Percentiles rank a stretch among this genome's conserved stretches.
These are phyloP conservation scores for Clonostachys solani DNA, from an alignment of 2,329 filamentous ascomycete genomes.

Conservation along the genomic window DNA sequence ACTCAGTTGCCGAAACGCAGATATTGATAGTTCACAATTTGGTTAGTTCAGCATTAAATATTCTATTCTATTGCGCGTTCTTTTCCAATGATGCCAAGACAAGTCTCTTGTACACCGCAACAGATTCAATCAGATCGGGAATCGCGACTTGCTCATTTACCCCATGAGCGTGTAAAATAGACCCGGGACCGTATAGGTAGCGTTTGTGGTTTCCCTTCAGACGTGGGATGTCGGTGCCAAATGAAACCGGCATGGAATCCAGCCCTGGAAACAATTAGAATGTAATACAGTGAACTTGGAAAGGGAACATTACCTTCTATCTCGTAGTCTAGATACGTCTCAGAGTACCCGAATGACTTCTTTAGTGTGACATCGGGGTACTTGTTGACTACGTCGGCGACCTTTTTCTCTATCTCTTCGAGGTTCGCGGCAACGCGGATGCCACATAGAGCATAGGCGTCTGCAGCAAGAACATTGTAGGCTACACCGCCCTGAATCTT, in stretches of 20 bases:
- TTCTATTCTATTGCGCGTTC: too few relatives aligned
- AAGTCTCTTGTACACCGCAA: slow-evolving; percentile 8
- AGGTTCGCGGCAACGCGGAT: slow-evolving; percentile 5
- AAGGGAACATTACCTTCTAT: slow-evolving; percentile 4
- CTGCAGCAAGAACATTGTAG: slow-evolving; percentile 7
- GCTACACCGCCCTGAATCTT: slow-evolving; percentile 8
- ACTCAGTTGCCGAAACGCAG: too few relatives aligned
- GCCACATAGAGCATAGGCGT: slow-evolving; percentile 5
- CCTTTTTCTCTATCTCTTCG: slow-evolving; percentile 3
- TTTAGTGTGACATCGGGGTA: slow-evolving; percentile 5
- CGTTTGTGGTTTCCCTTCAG: slow-evolving; percentile 8
- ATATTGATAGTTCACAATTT: too few relatives aligned
- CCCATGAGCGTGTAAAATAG: slow-evolving; percentile 10
- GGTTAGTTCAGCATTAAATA: too few relatives aligned
- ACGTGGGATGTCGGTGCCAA: slow-evolving; percentile 9
- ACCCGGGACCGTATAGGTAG: slow-evolving; percentile 10
- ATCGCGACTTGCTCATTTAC: slow-evolving; percentile 8
- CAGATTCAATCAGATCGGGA: slow-evolving; percentile 7
- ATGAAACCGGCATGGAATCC: slow-evolving; percentile 7
- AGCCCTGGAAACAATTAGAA: slow-evolving; percentile 4
- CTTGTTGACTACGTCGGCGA: slow-evolving; percentile 2
- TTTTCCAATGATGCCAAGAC: neutral
- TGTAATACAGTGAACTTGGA: neutral
- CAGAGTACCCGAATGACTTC: slow-evolving; percentile 6
- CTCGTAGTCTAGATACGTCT: slow-evolving; percentile 6